Percentiles rank a stretch among this genome's conserved stretches.
Conservation (phyloP, 495 filamentous ascomycete species). For the Aspergillus cavernicola region DNA sequence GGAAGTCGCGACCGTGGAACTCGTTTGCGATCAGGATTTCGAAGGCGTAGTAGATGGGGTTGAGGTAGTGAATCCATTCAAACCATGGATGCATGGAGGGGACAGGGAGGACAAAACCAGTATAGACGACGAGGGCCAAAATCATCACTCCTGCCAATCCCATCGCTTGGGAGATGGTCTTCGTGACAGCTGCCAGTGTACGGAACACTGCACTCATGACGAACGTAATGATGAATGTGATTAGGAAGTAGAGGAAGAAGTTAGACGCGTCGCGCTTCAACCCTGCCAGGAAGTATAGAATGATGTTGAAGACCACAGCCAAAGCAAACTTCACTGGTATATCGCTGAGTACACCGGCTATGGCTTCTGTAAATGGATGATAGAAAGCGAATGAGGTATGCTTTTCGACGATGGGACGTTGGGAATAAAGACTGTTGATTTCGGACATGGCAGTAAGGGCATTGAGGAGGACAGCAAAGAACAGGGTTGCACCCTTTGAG, state of each 20-base stretch:
- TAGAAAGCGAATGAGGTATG: conserved; percentile 57
- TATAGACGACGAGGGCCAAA: conserved; percentile 47
- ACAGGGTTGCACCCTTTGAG: conserved; percentile 52
- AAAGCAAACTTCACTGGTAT: conserved; percentile 46
- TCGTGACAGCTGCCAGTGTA: conserved; percentile 40
- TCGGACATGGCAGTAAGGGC: conserved; percentile 48
- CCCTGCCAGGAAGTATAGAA: conserved; percentile 52
- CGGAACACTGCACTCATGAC: conserved; percentile 47
- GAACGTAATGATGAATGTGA: conserved; percentile 43
- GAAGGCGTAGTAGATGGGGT: conserved; percentile 48
- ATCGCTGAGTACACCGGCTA: conserved; percentile 52
- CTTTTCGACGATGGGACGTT: conserved; percentile 59
- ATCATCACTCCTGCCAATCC: conserved; percentile 42
- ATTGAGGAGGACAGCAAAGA: conserved; percentile 19
- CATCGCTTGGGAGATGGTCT: conserved; percentile 39
- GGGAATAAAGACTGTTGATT: conserved; percentile 58
- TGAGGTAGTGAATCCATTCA: conserved; percentile 48
- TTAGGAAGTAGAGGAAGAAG: conserved; percentile 53
- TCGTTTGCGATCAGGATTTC: conserved; percentile 54
- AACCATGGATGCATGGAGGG: conserved; percentile 52
- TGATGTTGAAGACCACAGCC: conserved; percentile 42
- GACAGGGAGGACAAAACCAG: conserved; percentile 48
- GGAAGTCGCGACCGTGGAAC: conserved; percentile 50
- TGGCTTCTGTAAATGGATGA: conserved; percentile 52
- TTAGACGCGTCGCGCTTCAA: conserved; percentile 29